Conservation (phyloP, 192 early-diverging fungal species). For the Podila horticola region DNA sequence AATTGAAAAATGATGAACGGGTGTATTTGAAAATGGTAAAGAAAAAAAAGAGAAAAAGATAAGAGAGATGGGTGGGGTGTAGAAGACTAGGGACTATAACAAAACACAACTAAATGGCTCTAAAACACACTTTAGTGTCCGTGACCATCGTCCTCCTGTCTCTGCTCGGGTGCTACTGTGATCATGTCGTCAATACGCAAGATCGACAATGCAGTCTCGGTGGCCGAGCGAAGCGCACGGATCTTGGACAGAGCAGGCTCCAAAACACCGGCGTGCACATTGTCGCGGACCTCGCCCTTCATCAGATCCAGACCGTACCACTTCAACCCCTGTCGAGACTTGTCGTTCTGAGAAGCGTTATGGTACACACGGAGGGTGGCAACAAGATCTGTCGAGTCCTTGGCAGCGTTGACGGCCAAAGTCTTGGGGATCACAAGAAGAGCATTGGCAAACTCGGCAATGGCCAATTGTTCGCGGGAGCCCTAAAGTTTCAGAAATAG, state of each 20-base stretch:
- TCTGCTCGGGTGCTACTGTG: constrained; percentile 68
- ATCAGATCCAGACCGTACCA: constrained; percentile 94
- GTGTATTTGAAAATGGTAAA: no score
- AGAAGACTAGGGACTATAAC: background rate
- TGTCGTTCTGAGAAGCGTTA: constrained; percentile 89
- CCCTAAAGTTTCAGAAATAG: constrained; percentile 64
- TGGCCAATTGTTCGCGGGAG: constrained; percentile 97
- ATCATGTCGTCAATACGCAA: constrained; percentile 96
- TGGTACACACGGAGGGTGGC: constrained; percentile 97
- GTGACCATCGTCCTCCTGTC: constrained; percentile 62
- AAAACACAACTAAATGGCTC: background rate
- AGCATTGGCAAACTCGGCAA: constrained; percentile 96
- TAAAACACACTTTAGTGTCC: constrained; percentile 48
- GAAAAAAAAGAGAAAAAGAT: no score
- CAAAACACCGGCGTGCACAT: constrained; percentile 92
- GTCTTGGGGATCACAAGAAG: constrained; percentile 98
- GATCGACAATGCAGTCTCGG: constrained; percentile 98
- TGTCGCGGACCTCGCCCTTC: constrained; percentile 93
- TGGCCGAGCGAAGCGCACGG: constrained; percentile 96
- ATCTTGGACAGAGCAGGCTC: constrained; percentile 99
- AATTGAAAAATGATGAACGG: no score
- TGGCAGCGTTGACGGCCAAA: constrained; percentile 97
- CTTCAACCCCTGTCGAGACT: constrained; percentile 80
- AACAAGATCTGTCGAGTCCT: constrained; percentile 97
- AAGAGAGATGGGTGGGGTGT: no score